Evolutionary conservation across 306 rosid genomes (phyloP).

Genomic region (Cajanus cajan): DNA sequence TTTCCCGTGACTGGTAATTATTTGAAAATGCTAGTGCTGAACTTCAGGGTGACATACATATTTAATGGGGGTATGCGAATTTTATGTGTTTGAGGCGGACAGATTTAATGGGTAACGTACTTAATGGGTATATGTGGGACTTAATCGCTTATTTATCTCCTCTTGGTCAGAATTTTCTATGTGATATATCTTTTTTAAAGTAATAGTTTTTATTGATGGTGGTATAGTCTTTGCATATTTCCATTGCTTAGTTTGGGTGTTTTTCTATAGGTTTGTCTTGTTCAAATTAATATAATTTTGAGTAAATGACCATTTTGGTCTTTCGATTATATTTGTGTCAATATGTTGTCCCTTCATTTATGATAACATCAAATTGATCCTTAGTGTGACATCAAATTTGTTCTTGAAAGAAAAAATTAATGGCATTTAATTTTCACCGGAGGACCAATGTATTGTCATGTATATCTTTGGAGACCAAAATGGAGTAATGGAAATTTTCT

Average conservation of each 20-base stretch:
- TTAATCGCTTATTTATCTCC: neutral
- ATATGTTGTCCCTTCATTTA: conserved; percentile 3
- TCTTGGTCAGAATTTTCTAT: neutral
- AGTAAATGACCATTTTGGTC: conserved; percentile 13
- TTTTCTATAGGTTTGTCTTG: neutral
- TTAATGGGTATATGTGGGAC: conserved; percentile 1
- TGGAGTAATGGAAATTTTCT: neutral
- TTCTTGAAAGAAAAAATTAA: conserved; percentile 11
- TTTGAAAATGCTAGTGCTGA: conserved; percentile 30
- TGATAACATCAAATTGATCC: conserved; percentile 12
- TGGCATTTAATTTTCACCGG: neutral
- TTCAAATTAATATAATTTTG: neutral
- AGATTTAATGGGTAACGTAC: neutral
- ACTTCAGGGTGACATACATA: neutral
- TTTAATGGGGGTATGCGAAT: neutral
- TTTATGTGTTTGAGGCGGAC: conserved; percentile 9
- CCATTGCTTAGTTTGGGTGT: neutral
- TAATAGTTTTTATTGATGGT: neutral
- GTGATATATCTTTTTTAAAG: neutral
- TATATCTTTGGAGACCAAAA: neutral
- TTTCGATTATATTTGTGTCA: neutral
- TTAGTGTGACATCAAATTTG: neutral
- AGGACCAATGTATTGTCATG: neutral
- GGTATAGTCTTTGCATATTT: neutral
- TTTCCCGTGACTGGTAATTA: neutral